Conservation (phyloP, 352 stramenopile species). For the Thalassiosira livingstoniorum region DNA sequence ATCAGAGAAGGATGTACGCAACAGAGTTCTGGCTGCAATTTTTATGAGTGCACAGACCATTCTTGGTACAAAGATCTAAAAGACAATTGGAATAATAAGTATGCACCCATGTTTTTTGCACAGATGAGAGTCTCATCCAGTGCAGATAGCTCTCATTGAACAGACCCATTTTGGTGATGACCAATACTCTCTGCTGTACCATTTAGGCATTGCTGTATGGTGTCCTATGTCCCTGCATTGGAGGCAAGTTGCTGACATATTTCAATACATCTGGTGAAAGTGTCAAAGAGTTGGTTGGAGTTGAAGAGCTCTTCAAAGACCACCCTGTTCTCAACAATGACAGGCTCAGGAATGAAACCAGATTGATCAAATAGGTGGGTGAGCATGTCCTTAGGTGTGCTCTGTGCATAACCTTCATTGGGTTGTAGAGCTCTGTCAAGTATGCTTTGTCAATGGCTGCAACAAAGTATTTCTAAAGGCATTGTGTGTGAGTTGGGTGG, state of each 20-base stretch:
- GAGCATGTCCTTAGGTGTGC: neutral
- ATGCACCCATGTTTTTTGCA: no score
- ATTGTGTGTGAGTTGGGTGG: neutral
- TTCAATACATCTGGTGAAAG: neutral
- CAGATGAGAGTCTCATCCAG: no score
- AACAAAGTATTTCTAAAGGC: neutral
- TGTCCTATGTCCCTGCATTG: neutral
- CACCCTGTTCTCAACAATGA: neutral
- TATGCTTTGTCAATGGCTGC: neutral
- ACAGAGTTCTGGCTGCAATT: no score
- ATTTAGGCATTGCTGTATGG: neutral
- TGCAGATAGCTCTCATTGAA: neutral
- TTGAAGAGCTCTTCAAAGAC: no score
- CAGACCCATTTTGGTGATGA: neutral
- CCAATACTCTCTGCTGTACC: neutral
- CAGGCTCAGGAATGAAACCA: neutral
- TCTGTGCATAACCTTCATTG: neutral
- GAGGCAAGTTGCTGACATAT: neutral
- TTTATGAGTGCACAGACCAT: no score
- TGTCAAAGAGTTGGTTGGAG: neutral
- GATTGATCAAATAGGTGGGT: neutral
- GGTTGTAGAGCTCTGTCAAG: neutral
- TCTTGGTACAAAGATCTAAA: no score
- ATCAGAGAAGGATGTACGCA: no score
- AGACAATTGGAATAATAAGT: no score